Percentiles rank a stretch among this genome's conserved stretches.
phyloP scores from a whole-genome alignment of 2,329 filamentous ascomycete species.

The Endothia cerciana region DNA sequence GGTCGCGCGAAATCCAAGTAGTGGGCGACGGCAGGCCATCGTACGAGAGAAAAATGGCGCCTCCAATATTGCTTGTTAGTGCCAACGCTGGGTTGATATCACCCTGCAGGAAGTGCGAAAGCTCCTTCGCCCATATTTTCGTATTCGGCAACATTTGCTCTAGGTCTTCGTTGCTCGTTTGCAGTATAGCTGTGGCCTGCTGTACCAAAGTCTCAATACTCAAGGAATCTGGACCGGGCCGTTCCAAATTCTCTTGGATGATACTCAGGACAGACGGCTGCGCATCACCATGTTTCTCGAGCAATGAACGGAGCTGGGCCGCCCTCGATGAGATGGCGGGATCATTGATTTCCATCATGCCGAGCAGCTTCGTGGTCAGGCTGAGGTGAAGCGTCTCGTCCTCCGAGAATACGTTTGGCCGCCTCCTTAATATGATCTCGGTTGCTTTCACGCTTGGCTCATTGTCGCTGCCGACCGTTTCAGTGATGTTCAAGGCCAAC shows the following conservation, averaged over 20 bases:
- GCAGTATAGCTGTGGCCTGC: conserved; percentile 48
- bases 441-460: conserved; percentile 48
- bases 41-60: conserved; percentile 65
- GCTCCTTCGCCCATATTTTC: conserved; percentile 66
- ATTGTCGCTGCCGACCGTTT: conserved; percentile 30
- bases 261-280: conserved; percentile 53
- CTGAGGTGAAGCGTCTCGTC: conserved; percentile 52
- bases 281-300: conserved; percentile 49
- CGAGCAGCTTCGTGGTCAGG: conserved; percentile 57
- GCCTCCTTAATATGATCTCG: conserved; percentile 51
- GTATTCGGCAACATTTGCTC: conserved; percentile 65
- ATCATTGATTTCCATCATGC: conserved; percentile 55
- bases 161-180: conserved; percentile 38
- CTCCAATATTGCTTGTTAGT: conserved; percentile 73
- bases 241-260: conserved; percentile 59
- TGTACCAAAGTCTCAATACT: conserved; percentile 57
- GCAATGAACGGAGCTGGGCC: conserved; percentile 46
- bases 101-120: conserved; percentile 58
- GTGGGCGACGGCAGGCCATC: conserved; percentile 22
- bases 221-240: conserved; percentile 52
- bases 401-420: conserved; percentile 48
- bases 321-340: conserved; percentile 45
- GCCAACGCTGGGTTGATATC: conserved; percentile 67
- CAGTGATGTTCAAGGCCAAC: conserved; percentile 37
- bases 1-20: conserved; percentile 55